Base-by-base conservation (phyloP, 129 eudicot genomes). In the Apium graveolens region DNA sequence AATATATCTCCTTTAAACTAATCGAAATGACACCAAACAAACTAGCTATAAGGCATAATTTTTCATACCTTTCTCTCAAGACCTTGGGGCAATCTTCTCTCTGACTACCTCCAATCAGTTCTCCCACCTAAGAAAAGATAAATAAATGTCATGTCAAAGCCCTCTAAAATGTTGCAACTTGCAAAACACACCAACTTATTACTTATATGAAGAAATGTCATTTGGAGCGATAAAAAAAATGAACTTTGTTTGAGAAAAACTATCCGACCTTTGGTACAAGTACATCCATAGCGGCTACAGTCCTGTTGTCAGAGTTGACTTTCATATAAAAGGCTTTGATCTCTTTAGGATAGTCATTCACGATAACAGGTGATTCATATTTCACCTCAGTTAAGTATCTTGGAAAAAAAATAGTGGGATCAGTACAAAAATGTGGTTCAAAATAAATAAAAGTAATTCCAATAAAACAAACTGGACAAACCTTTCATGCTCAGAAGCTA, bases 241-340 rank as follows among this genome's bases (percentile, higher is more conserved):
- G 49, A 3, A 45, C 49, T 45, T 53, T 53, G 5, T 24, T 53
- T 18, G 63, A 53, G 12, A 39, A 20, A 71, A 2, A 37, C 32
- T 71, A 72, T 0, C 48, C 20, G 60, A 91, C 98, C 97, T 91
- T 94, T 43, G 98, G 98, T 32, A 94, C 97, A 83, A 94, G 98
- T 51, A 94, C 97, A 79, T 94, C 97, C 98, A 94, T 94, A 17
- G 98, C 98, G 70, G 97, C 98, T 76, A 94, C 96, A 20, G 98
- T 94, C 83, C 86, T 90, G 53, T 90, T 86, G 79, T 94, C 97
- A 3, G 91, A 87, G 60, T 91, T 94, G 77, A 91, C 79, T 84
- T 90, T 91, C 98, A 94, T 94, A 82, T 94, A 94, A 51, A 94
- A 91, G 6, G 97, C 97, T 87, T 94, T 94, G 45, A 94, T 94